A percentile compares a stretch with the other conserved stretches of the same genome.
phyloP scores from a whole-genome alignment of 2,329 filamentous ascomycete genomes.

The Fragosphaeria purpurea region DNA sequence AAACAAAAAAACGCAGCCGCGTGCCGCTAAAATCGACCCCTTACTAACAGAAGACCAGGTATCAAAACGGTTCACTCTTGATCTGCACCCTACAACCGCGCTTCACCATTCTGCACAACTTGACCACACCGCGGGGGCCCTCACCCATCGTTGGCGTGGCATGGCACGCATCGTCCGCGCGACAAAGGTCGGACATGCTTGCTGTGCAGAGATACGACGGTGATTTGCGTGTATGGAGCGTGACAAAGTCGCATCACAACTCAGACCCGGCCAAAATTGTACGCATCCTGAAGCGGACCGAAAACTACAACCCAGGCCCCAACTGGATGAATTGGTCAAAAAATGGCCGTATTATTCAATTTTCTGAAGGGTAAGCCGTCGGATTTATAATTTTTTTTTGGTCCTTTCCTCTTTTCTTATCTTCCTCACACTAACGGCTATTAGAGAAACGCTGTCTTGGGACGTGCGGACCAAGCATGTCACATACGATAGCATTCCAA shows the following conservation, averaged over 20 bases:
- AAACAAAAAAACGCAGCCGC: too few species aligned
- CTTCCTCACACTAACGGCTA: slow-evolving; percentile 1
- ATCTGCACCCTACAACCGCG: slow-evolving; percentile 82
- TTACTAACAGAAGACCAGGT: slow-evolving; percentile 41
- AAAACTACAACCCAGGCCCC: slow-evolving; percentile 61
- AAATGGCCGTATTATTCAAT: slow-evolving; percentile 91
- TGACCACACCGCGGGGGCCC: slow-evolving; percentile 73
- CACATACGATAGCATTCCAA: slow-evolving; percentile 79
- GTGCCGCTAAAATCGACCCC: too few species aligned
- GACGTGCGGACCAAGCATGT: slow-evolving; percentile 98
- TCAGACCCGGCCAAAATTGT: slow-evolving; percentile 80
- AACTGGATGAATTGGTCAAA: slow-evolving; percentile 99
- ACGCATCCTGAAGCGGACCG: slow-evolving; percentile 70
- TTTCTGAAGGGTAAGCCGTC: slow-evolving; percentile 68
- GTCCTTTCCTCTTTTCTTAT: not conserved
- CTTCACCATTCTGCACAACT: slow-evolving; percentile 88
- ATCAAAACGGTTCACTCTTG: slow-evolving; percentile 88
- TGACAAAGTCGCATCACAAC: slow-evolving; percentile 66
- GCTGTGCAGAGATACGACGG: slow-evolving; percentile 87
- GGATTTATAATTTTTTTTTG: not conserved
- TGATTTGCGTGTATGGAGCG: slow-evolving; percentile 91
- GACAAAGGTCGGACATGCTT: slow-evolving; percentile 96
- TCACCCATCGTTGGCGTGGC: slow-evolving; percentile 79
- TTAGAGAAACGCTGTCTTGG: slow-evolving; percentile 84
- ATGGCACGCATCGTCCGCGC: slow-evolving; percentile 94